phyloP scores from a whole-genome alignment of 2,329 filamentous ascomycete genomes.

The Sphaerulina populicola region DNA sequence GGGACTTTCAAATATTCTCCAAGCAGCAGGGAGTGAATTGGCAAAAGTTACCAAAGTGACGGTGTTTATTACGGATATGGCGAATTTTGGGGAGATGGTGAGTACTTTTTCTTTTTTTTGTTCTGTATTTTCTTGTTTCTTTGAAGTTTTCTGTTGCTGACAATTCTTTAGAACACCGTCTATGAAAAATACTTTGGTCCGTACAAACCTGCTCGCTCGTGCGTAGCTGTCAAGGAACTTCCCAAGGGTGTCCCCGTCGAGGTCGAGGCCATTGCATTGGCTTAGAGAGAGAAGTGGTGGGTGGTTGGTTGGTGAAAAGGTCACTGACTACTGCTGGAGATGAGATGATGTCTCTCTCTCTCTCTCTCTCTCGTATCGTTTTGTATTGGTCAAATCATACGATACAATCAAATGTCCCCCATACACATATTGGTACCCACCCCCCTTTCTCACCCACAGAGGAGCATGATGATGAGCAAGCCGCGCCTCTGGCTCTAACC shows the following conservation, averaged over 20 bases:
- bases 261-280: constrained; percentile 74
- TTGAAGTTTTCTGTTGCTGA: too few relatives aligned
- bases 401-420: background rate
- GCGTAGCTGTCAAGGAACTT: constrained; percentile 80
- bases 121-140: too few relatives aligned
- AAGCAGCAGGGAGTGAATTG: constrained; percentile 70
- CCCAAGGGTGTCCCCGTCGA: constrained; percentile 81
- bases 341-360: too few relatives aligned
- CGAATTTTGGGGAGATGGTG: constrained; percentile 66
- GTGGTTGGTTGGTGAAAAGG: background rate
- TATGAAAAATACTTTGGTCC: constrained; percentile 68
- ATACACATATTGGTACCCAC: background rate
- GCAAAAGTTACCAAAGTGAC: constrained; percentile 72
- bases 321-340: background rate
- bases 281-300: background rate
- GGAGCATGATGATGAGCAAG: background rate
- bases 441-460: background rate
- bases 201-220: constrained; percentile 80
- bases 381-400: background rate
- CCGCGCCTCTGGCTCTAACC: background rate
- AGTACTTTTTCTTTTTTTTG: background rate
- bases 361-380: too few relatives aligned
- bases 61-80: constrained; percentile 88
- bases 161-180: constrained; percentile 54
- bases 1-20: constrained; percentile 77